Base-by-base conservation (phyloP, 1,284 basidiomycete species). In the Nidula niveotomentosa region DNA sequence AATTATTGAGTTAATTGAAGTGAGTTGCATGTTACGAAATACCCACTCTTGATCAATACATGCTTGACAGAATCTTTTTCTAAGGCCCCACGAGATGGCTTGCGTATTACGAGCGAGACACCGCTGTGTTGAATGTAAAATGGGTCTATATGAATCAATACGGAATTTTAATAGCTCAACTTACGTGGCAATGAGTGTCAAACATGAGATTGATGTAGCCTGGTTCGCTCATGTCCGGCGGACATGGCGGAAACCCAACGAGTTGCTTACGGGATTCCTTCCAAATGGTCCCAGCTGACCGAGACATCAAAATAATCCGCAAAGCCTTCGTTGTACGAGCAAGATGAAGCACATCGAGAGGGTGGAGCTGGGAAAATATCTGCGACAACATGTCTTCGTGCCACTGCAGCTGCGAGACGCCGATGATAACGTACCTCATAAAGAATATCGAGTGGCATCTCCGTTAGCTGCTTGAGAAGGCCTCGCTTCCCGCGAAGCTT, bases 381-480 rank as follows among this genome's bases (percentile, higher is more conserved):
- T 49, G 15, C 36, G 4, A 23, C 23, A 23, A 23, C 23, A 23
- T 23, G 15, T 49, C 44, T 36, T 53, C 36, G 18, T 33, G 34
- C 30, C 33, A 18, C 7, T 33, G 51, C 13, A 39, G 51, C 12
- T 8, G 7, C 7, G 30, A 52, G 39, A 6, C 15, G 41, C 51
- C 34, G n/a, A 36, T 12, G 13, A 36, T 34, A 3, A 7, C 36
- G 8, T 37, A 57, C 56, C 53, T 57, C 56, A 36, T 48, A 55
- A 12, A 57, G 37, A 18, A 57, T 30, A 30, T 57, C 56, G 2
- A 57, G 35, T 10, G 56, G 56, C 48, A 57, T 55, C 15, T 57
- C 56, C 3, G 36, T 18, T 12, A 57, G 15, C 18, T 34, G 43
- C 36, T 52, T 37, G 13, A 57, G 41, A 7, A 51, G 8, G 9